Conservation (phyloP, 192 early-diverging fungal genomes). For the Coemansia sp. region DNA sequence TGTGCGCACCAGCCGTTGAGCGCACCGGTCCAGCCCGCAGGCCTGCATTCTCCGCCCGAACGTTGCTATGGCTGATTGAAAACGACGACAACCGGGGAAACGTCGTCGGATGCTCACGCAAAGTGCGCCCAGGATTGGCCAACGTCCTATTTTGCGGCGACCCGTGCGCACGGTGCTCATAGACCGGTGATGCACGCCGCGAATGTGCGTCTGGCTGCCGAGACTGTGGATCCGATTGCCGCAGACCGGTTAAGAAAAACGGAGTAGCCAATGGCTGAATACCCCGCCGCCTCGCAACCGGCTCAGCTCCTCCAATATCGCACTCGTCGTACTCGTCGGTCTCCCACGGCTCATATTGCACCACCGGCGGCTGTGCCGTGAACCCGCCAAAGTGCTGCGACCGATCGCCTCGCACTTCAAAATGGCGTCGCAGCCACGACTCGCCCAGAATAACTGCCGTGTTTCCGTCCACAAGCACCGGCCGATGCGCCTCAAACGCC, state of each 20-base stretch:
- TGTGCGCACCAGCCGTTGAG: too few species aligned
- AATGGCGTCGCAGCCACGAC: conserved; percentile 49
- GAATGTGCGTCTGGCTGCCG: conserved; percentile 20
- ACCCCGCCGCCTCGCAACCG: conserved; percentile 15
- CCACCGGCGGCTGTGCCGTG: conserved; percentile 14
- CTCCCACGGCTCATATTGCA: conserved; percentile 50
- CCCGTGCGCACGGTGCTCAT: conserved; percentile 11
- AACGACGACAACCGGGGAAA: conserved; percentile 52
- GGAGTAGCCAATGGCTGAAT: conserved; percentile 41
- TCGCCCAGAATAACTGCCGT: conserved; percentile 46
- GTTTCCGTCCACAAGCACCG: conserved; percentile 41
- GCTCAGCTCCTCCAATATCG: conserved; percentile 4
- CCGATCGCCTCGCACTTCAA: conserved; percentile 46
- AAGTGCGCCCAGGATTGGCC: conserved; percentile 1
- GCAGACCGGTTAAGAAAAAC: conserved; percentile 41
- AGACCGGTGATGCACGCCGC: conserved; percentile 23
- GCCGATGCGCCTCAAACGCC: conserved; percentile 39
- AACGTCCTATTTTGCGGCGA: conserved; percentile 5
- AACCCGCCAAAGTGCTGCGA: conserved; percentile 50
- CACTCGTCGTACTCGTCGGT: conserved; percentile 34
- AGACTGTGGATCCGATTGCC: conserved; percentile 7
- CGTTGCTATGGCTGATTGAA: conserved; percentile 53
- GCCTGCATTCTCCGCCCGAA: conserved; percentile 26
- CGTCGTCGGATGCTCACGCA: conserved; percentile 25
- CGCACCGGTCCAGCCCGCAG: background rate